Percentiles rank a stretch among this genome's conserved stretches.
Conservation (phyloP, 352 stramenopile species). For the Blastocystis hominis region DNA sequence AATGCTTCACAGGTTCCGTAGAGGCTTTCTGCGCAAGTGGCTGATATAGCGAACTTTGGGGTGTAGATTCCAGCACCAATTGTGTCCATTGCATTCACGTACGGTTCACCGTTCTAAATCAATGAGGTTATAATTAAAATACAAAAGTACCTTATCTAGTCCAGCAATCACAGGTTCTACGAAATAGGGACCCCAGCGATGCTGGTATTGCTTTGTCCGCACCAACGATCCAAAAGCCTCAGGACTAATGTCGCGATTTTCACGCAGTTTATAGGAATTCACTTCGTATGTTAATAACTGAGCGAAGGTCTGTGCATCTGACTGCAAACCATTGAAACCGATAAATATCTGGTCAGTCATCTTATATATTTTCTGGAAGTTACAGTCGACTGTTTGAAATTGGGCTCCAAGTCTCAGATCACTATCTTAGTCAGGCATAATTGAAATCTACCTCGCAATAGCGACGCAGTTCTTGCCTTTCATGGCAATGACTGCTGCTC, state of each 20-base stretch:
- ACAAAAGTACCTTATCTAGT: constrained; percentile 66
- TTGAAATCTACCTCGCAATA: constrained; percentile 77
- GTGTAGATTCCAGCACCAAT: constrained; percentile 48
- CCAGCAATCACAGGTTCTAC: constrained; percentile 92
- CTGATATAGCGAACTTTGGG: constrained; percentile 39
- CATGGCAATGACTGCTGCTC: constrained; percentile 95
- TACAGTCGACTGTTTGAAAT: constrained; percentile 85
- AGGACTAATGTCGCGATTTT: constrained; percentile 94
- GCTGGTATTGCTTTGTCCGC: constrained; percentile 92
- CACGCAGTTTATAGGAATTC: constrained; percentile 94
- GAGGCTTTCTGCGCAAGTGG: constrained; percentile 41
- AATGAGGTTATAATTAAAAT: not conserved
- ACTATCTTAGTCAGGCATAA: constrained; percentile 61
- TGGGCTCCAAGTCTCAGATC: constrained; percentile 90
- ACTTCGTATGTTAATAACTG: constrained; percentile 77
- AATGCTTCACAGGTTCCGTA: constrained; percentile 63
- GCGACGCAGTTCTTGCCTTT: constrained; percentile 95
- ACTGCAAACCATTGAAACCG: constrained; percentile 87
- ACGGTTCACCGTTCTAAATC: constrained; percentile 31
- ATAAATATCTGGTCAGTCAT: constrained; percentile 88
- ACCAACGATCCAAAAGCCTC: constrained; percentile 88
- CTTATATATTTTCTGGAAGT: constrained; percentile 97
- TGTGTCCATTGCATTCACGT: constrained; percentile 55
- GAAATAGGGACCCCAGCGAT: constrained; percentile 97
- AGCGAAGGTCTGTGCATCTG: constrained; percentile 89